Percentiles rank a stretch among this genome's conserved stretches.
These are phyloP conservation scores for Alternaria metachromatica DNA, from an alignment of 2,329 filamentous ascomycete genomes.

Conservation along the genomic window DNA sequence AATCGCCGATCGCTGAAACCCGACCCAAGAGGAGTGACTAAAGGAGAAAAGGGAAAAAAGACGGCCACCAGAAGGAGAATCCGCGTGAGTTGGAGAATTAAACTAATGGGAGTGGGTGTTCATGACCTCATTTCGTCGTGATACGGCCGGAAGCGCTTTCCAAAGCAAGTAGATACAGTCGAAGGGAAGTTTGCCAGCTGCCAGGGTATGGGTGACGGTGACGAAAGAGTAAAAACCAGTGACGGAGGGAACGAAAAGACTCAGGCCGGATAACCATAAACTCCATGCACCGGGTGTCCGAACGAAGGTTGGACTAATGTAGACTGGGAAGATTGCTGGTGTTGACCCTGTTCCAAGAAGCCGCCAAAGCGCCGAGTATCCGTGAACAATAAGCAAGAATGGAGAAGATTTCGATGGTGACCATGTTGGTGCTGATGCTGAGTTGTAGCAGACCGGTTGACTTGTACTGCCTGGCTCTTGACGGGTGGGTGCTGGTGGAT, in stretches of 20 bases:
- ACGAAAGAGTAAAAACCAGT: slow-evolving; percentile 6
- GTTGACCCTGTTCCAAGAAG: slow-evolving; percentile 33
- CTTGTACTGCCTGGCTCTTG: slow-evolving; percentile 16
- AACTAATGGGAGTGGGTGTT: slow-evolving; percentile 32
- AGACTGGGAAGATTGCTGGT: slow-evolving; percentile 23
- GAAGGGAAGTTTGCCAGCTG: slow-evolving; percentile 23
- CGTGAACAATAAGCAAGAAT: slow-evolving; percentile 50
- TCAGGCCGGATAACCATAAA: slow-evolving; percentile 34
- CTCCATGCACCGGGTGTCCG: slow-evolving; percentile 28
- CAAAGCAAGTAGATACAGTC: slow-evolving; percentile 44
- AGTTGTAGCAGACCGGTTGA: slow-evolving; percentile 11
- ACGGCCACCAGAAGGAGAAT: slow-evolving; percentile 12
- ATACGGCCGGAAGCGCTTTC: slow-evolving; percentile 34
- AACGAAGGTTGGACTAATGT: slow-evolving; percentile 28
- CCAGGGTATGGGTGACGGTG: not conserved
- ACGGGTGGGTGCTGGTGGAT: slow-evolving; percentile 20
- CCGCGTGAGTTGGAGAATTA: slow-evolving; percentile 27
- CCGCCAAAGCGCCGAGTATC: slow-evolving; percentile 41
- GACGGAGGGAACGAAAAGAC: slow-evolving; percentile 4
- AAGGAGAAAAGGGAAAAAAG: slow-evolving; percentile 18
- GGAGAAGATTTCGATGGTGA: slow-evolving; percentile 39
- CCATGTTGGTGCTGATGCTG: slow-evolving; percentile 28
- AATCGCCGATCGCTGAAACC: slow-evolving; percentile 11
- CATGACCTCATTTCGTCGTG: slow-evolving; percentile 49
- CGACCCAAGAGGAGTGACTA: slow-evolving; percentile 12